These are phyloP conservation scores for Fimicolochytrium jonesii DNA, from an alignment of 192 early-diverging fungal genomes.

Conservation along the genomic window DNA sequence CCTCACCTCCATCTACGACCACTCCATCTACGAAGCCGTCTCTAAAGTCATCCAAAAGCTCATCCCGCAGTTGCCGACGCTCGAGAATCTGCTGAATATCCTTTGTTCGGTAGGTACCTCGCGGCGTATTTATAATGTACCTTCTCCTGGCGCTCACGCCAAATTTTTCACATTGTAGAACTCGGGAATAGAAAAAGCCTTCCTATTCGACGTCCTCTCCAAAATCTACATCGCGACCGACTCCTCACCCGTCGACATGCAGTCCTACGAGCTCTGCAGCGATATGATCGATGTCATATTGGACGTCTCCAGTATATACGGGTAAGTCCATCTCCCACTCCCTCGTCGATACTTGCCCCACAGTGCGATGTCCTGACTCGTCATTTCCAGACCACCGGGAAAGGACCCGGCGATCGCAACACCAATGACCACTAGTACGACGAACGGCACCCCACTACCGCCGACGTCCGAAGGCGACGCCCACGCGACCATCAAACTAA, in stretches of 20 bases:
- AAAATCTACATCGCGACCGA: slow-evolving; percentile 97
- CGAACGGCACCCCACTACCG: background rate
- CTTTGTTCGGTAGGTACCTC: slow-evolving; percentile 73
- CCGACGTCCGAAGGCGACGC: slow-evolving; percentile 39
- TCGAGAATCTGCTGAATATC: slow-evolving; percentile 84
- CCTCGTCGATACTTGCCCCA: too few species aligned
- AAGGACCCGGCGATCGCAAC: background rate
- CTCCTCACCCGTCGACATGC: slow-evolving; percentile 71
- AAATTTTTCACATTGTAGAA: slow-evolving; percentile 64
- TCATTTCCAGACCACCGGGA: background rate
- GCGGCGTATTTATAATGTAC: background rate
- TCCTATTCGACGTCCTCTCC: slow-evolving; percentile 82
- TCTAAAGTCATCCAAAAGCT: slow-evolving; percentile 90
- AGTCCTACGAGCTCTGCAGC: slow-evolving; percentile 86
- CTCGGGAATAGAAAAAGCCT: slow-evolving; percentile 94
- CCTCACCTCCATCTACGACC: slow-evolving; percentile 90
- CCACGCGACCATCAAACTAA: slow-evolving; percentile 66
- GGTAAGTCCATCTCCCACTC: too few species aligned
- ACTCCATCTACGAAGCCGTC: slow-evolving; percentile 92
- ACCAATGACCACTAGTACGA: too few species aligned
- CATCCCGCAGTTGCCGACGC: slow-evolving; percentile 75
- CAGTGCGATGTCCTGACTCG: too few species aligned
- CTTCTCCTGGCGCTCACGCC: too few species aligned
- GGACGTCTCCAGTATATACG: slow-evolving; percentile 76
- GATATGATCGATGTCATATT: slow-evolving; percentile 94